Percentiles rank a stretch among this genome's conserved stretches.
phyloP scores from a whole-genome alignment of 73 alveolate species.

The Durusdinium trenchii region DNA sequence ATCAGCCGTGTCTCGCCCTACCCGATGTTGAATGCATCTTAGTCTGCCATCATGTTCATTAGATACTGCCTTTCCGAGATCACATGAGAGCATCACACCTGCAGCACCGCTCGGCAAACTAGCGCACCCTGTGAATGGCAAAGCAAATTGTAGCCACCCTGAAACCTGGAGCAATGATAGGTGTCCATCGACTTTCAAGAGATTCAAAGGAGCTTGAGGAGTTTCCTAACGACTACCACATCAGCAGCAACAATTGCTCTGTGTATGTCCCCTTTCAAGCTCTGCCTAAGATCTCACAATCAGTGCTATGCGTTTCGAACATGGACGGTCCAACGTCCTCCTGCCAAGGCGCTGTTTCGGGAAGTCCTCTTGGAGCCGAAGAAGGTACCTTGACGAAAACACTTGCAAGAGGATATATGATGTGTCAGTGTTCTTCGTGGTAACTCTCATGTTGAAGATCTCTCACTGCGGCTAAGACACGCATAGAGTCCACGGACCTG shows the following conservation, averaged over 20 bases:
- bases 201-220: too few species aligned
- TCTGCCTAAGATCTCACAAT: too few species aligned
- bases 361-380: background rate
- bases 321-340: background rate
- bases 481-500: slow-evolving; percentile 19
- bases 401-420: background rate
- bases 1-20: background rate
- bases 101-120: slow-evolving; percentile 78
- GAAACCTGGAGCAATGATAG: slow-evolving; percentile 15
- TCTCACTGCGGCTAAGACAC: background rate
- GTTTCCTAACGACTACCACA: too few species aligned
- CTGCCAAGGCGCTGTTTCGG: background rate
- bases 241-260: too few species aligned
- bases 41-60: too few species aligned
- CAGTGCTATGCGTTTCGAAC: background rate
- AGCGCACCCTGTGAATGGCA: slow-evolving; percentile 81
- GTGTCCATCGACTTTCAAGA: too few species aligned
- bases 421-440: background rate
- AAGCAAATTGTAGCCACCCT: slow-evolving; percentile 55
- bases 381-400: slow-evolving; percentile 18
- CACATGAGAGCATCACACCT: background rate
- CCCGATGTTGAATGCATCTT: background rate
- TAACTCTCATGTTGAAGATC: background rate
- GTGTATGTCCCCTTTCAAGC: too few species aligned
- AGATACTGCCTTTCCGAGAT: too few species aligned